Percentiles rank a stretch among this genome's conserved stretches.
These are phyloP conservation scores for Aspergillus sp. DNA, from an alignment of 2,329 filamentous ascomycete genomes.

Conservation along the genomic window DNA sequence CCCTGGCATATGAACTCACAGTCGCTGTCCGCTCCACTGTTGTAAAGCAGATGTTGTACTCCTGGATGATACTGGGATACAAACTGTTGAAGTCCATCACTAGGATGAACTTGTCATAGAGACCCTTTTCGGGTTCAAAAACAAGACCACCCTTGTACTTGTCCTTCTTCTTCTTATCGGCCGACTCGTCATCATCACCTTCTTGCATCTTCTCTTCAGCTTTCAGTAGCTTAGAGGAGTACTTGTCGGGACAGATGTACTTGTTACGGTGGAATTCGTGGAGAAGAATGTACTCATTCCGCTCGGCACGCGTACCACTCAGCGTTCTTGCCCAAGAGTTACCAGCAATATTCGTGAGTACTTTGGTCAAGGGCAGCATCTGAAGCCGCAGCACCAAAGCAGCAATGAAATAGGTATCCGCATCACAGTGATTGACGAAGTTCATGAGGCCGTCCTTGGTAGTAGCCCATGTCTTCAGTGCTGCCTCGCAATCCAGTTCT, in stretches of 20 bases:
- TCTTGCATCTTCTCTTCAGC: conserved; percentile 69
- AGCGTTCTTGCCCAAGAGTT: conserved; percentile 98
- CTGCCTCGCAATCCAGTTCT: conserved; percentile 85
- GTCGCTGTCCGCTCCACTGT: conserved; percentile 79
- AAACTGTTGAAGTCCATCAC: conserved; percentile 99
- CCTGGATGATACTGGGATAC: conserved; percentile 98
- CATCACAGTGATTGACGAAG: conserved; percentile 89
- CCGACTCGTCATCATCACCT: conserved; percentile 64
- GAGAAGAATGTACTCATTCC: conserved; percentile 98
- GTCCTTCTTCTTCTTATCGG: conserved; percentile 91
- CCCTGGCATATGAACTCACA: conserved; percentile 52
- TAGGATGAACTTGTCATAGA: conserved; percentile 97
- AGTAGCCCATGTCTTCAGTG: conserved; percentile 81
- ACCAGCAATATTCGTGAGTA: conserved; percentile 91
- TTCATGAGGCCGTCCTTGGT: conserved; percentile 86
- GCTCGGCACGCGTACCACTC: conserved; percentile 92
- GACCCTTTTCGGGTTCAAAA: conserved; percentile 94
- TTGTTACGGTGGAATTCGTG: conserved; percentile 97
- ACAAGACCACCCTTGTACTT: conserved; percentile 99
- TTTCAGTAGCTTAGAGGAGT: conserved; percentile 74
- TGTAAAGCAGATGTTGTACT: conserved; percentile 99
- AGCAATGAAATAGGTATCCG: conserved; percentile 93
- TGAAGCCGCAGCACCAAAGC: conserved; percentile 86
- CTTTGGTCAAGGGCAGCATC: conserved; percentile 89
- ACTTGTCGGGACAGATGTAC: conserved; percentile 97